Evolutionary conservation across 2,329 filamentous ascomycete species (phyloP).

Genomic region (Calonectria pauciramosa): DNA sequence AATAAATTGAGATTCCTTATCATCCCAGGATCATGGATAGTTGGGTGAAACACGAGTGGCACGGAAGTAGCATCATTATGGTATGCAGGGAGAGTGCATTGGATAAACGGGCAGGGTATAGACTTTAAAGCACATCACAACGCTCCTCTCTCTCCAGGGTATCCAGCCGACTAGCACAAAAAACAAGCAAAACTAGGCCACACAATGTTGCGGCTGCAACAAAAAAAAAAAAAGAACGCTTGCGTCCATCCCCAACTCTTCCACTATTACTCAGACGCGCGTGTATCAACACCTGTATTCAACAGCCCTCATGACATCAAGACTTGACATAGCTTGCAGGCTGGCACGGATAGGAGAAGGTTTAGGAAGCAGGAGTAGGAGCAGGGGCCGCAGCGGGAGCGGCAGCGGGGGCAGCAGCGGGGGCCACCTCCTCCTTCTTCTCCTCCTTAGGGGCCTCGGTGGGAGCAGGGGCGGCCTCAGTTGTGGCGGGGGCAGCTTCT

Average conservation of each 20-base stretch:
- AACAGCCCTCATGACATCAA: constrained; percentile 12
- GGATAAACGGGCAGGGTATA: constrained; percentile 49
- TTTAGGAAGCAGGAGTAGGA: constrained; percentile 41
- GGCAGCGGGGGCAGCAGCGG: constrained; percentile 34
- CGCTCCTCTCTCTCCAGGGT: constrained; percentile 47
- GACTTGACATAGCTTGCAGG: constrained; percentile 16
- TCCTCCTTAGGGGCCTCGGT: constrained; percentile 45
- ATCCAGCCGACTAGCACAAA: constrained; percentile 50
- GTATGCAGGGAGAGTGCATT: constrained; percentile 35
- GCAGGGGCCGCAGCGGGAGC: constrained; percentile 39
- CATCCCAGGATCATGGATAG: no score
- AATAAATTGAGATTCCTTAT: not conserved
- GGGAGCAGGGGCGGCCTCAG: constrained; percentile 43
- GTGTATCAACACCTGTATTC: constrained; percentile 14
- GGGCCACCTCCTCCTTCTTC: constrained; percentile 34
- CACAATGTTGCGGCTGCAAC: constrained; percentile 8
- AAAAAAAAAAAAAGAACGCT: constrained; percentile 4
- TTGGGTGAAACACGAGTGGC: not conserved
- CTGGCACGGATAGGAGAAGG: constrained; percentile 26
- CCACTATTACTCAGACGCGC: constrained; percentile 10
- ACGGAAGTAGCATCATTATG: not conserved
- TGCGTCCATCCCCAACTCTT: constrained; percentile 13
- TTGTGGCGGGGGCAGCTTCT: constrained; percentile 44
- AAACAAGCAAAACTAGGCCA: constrained; percentile 25
- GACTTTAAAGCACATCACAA: constrained; percentile 46